Evolutionary conservation across 441 rosid species (phyloP), one percentile per base, ranked within the genome.

Genomic region (Populus hybrid): DNA sequence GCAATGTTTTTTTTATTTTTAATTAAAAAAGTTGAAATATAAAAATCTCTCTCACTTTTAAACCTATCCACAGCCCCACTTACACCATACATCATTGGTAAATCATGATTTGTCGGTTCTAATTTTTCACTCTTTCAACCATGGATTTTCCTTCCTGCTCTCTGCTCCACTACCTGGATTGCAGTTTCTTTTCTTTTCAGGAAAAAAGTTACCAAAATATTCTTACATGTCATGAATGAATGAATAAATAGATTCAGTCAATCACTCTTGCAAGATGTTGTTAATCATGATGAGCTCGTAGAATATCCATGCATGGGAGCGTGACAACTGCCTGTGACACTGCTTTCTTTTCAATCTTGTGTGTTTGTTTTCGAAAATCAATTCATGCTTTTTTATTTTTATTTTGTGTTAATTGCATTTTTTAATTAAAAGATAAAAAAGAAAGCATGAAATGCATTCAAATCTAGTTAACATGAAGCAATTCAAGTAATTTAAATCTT

Each of bases 81-180:
- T 14, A 10, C 20, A 50, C 66, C 40, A 18, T 28, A n/a, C 14
- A 74, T 81, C 68, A 76, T 79, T 71, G 42, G 66, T 76, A 23
- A 64, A 74, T 78, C 67, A 72, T 71, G 76, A 16, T 64, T 10
- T 40, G 45, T 77, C 74, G 74, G 76, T 31, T 29, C 28, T 42
- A 4, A 3, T n/a, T 64, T 64, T 0, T 14, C 56, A 50, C 45
- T 40, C 28, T 56, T 59, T 68, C 50, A 7, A 56, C 29, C 12
- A 20, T 36, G 56, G 76, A 64, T 76, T 18, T 35, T 9, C 56
- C 63, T 21, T 31, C 31, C 7, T 18, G n/a, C 53, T 63, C 42
- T 63, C 42, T 63, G 16, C 64, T 26, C 45, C 56, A 14, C 56
- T 16, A 50, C 0, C 56, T 50, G 56, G 56, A 14, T 50, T 45